phyloP scores from a whole-genome alignment of 495 filamentous ascomycete genomes.

The Talaromyces nanjingensis region DNA sequence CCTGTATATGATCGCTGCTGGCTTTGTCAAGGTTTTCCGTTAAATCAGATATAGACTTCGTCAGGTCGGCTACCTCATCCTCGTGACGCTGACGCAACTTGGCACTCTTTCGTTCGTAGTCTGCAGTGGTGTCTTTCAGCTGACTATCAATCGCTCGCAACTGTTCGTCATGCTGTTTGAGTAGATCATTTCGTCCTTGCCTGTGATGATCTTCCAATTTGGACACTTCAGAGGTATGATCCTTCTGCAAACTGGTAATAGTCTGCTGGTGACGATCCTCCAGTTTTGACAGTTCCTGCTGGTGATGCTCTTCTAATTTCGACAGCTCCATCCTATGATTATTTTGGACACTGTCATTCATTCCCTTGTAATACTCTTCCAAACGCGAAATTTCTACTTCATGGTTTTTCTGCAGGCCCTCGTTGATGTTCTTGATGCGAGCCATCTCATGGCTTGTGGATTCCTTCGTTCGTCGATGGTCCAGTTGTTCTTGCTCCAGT shows the following conservation, averaged over 20 bases:
- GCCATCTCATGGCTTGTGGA: conserved; percentile 55
- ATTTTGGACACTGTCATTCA: conserved; percentile 35
- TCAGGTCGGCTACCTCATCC: conserved; percentile 55
- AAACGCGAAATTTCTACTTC: conserved; percentile 47
- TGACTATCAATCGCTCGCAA: conserved; percentile 41
- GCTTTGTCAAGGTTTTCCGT: conserved; percentile 55
- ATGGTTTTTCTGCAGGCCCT: conserved; percentile 64
- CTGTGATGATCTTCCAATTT: conserved; percentile 41
- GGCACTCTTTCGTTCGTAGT: conserved; percentile 39
- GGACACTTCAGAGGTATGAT: conserved; percentile 53
- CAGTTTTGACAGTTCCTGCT: conserved; percentile 38
- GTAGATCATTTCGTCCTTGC: conserved; percentile 33
- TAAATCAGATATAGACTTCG: conserved; percentile 49
- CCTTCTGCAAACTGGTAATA: conserved; percentile 15
- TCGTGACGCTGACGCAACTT: conserved; percentile 47
- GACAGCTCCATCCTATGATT: conserved; percentile 39
- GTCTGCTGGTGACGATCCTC: conserved; percentile 40
- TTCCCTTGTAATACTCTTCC: conserved; percentile 37
- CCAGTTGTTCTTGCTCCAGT: conserved; percentile 69
- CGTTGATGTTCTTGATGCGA: conserved; percentile 60
- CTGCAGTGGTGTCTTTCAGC: conserved; percentile 41
- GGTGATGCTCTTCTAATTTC: conserved; percentile 42
- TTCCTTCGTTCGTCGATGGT: conserved; percentile 68
- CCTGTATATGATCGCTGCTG: conserved; percentile 47
- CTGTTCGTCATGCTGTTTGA: conserved; percentile 41